Percentiles rank a stretch among this genome's conserved stretches.
phyloP scores from a whole-genome alignment of 23 red algal species.

The Gracilaria domingensis region DNA sequence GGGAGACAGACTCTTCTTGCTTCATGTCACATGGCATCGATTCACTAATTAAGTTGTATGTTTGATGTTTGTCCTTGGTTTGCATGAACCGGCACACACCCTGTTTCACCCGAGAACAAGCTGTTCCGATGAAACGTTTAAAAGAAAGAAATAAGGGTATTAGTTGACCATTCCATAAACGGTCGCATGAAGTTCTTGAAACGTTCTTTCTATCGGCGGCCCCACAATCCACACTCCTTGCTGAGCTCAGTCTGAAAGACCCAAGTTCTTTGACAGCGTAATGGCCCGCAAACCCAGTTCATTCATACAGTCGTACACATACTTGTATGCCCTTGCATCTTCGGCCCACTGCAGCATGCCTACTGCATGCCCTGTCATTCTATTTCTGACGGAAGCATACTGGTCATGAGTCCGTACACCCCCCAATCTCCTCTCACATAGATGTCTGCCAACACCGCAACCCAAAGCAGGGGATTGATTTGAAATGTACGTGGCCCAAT shows the following conservation, averaged over 20 bases:
- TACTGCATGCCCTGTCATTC: neutral
- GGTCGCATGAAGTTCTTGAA: neutral
- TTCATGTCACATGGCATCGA: too few relatives aligned
- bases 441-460: constrained; percentile 8
- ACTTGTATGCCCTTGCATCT: neutral
- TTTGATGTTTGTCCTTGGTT: too few relatives aligned
- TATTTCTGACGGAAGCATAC: neutral
- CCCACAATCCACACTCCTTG: neutral
- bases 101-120: too few relatives aligned
- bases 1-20: too few relatives aligned
- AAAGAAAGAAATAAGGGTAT: neutral
- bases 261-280: neutral
- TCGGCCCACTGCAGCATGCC: neutral
- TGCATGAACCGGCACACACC: too few relatives aligned
- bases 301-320: neutral
- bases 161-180: neutral
- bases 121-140: neutral
- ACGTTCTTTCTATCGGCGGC: neutral
- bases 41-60: too few relatives aligned
- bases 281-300: neutral
- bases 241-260: neutral
- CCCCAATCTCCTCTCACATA: neutral
- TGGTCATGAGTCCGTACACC: neutral
- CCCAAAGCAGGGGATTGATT: neutral
- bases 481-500: neutral